Percentiles rank a stretch among this genome's conserved stretches.
These are phyloP conservation scores for Trypanosoma rangeli DNA, from an alignment of 208 protist species.

Conservation along the genomic window DNA sequence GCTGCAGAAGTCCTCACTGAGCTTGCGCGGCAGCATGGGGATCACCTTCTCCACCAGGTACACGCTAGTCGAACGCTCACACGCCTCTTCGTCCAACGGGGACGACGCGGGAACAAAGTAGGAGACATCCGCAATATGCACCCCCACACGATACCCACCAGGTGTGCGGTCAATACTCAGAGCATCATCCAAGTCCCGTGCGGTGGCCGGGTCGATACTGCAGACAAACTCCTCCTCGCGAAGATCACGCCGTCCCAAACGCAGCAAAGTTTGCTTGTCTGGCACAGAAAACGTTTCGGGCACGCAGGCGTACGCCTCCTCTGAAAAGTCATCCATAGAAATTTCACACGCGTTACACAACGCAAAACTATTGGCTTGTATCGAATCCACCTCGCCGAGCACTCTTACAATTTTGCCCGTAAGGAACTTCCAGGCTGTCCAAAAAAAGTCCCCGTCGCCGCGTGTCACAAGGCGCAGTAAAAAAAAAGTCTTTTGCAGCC, in stretches of 20 bases:
- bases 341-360: constrained; percentile 49
- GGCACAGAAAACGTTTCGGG: constrained; percentile 46
- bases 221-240: constrained; percentile 78
- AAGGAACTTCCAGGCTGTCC: constrained; percentile 11
- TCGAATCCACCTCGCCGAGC: constrained; percentile 43
- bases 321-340: constrained; percentile 48
- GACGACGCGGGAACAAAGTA: constrained; percentile 78
- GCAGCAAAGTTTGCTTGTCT: constrained; percentile 33
- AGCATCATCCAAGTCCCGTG: constrained; percentile 89
- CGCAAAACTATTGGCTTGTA: constrained; percentile 44
- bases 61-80: constrained; percentile 68
- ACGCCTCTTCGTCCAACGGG: constrained; percentile 88
- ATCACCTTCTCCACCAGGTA: constrained; percentile 90
- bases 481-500: constrained; percentile 45
- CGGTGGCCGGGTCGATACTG: constrained; percentile 87
- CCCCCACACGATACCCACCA: constrained; percentile 84
- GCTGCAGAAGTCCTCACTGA: constrained; percentile 89
- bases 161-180: constrained; percentile 56
- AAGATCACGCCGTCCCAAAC: constrained; percentile 63
- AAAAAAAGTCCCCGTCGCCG: constrained; percentile 12
- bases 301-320: constrained; percentile 71
- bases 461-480: constrained; percentile 34
- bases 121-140: constrained; percentile 96
- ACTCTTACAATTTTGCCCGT: constrained; percentile 36
- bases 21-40: constrained; percentile 90